phyloP scores from a whole-genome alignment of 192 early-diverging fungal species.

The Entomortierella parvispora region DNA sequence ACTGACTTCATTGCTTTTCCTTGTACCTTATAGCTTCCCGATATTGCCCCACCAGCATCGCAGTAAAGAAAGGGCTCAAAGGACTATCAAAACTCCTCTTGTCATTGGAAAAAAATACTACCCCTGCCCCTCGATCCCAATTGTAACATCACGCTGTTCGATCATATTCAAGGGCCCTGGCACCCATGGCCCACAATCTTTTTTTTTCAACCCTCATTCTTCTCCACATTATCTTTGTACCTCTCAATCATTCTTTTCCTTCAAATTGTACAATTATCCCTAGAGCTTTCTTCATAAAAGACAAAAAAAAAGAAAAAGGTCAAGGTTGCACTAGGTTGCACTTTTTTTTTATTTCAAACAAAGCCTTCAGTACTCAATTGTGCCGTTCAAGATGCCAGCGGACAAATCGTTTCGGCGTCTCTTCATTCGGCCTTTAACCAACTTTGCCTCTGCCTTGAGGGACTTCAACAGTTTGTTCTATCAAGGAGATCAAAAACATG shows the following conservation, averaged over 20 bases:
- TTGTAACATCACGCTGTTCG: no score
- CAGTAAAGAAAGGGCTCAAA: slow-evolving; percentile 24
- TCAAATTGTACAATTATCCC: background rate
- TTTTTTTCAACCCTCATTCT: no score
- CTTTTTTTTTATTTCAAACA: slow-evolving; percentile 7
- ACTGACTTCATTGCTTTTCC: background rate
- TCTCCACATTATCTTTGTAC: no score
- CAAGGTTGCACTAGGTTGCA: no score
- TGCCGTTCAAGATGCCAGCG: slow-evolving; percentile 58
- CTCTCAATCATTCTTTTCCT: slow-evolving; percentile 8
- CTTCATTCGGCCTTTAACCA: slow-evolving; percentile 61
- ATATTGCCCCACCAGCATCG: slow-evolving; percentile 52
- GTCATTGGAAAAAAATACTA: no score
- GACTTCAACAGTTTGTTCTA: slow-evolving; percentile 45
- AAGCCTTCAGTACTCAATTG: slow-evolving; percentile 49
- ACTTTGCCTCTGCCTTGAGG: slow-evolving; percentile 44
- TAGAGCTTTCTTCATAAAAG: slow-evolving; percentile 6
- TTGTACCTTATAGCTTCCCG: slow-evolving; percentile 29
- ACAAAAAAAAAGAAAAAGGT: no score
- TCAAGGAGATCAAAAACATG: slow-evolving; percentile 1
- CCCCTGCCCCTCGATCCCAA: no score
- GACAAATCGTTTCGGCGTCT: slow-evolving; percentile 53
- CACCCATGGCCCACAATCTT: no score
- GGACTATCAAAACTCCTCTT: no score
- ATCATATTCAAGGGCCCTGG: no score